Conservation (phyloP, 2,329 filamentous ascomycete genomes). For the Diaporthe sp. region DNA sequence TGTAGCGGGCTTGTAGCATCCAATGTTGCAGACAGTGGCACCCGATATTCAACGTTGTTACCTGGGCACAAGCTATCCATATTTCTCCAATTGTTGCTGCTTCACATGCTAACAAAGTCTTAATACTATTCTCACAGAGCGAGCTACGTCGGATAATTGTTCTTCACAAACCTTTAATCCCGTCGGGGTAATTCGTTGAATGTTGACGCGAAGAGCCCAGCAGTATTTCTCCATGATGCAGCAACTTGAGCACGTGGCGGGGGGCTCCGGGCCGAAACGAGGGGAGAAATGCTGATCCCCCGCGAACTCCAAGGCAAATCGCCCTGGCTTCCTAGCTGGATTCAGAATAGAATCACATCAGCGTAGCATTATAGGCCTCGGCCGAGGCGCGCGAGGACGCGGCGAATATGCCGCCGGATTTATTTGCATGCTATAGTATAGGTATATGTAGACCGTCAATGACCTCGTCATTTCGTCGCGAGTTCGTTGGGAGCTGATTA, state of each 20-base stretch:
- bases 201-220: conserved; percentile 5
- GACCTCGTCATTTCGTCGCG: not conserved
- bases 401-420: conserved; percentile 13
- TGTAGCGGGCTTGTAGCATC: not conserved
- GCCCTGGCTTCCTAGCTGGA: not conserved
- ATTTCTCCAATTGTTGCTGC: not conserved
- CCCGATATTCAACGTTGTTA: not conserved
- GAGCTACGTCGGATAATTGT: not conserved
- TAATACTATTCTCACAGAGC: not conserved
- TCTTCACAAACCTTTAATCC: not conserved
- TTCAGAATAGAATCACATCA: conserved; percentile 14
- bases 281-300: not conserved
- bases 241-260: not conserved
- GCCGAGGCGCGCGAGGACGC: not conserved
- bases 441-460: not conserved
- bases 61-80: not conserved
- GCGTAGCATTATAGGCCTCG: conserved; percentile 11
- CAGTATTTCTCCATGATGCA: conserved; percentile 15
- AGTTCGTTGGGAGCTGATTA: no score
- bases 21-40: not conserved
- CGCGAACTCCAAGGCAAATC: not conserved
- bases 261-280: conserved; percentile 12
- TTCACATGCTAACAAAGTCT: not conserved
- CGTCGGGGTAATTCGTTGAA: conserved; percentile 6
- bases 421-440: not conserved